A percentile compares a stretch with the other conserved stretches of the same genome.
Conservation (phyloP, 768 basidiomycete species). For the Suillus subluteus region DNA sequence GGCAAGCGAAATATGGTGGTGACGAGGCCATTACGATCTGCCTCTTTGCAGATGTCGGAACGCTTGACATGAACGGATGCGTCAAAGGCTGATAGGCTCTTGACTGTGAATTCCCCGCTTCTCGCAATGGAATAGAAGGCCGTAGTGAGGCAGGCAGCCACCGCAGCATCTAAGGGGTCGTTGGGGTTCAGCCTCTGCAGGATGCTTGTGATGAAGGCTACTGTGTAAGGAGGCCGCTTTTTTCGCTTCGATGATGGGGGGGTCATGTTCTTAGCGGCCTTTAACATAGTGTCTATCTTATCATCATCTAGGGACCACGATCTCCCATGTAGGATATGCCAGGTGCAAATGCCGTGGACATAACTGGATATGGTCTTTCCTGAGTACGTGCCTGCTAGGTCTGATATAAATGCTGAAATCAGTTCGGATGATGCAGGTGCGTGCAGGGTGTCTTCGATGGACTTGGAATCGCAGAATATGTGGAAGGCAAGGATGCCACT, state of each 20-base stretch:
- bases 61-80: background rate
- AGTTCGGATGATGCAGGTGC: constrained; percentile 11
- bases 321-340: too few species aligned
- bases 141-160: constrained; percentile 27
- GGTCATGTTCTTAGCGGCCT: too few species aligned
- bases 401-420: background rate
- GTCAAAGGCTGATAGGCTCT: background rate
- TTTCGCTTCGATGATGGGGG: too few species aligned
- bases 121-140: constrained; percentile 39
- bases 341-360: constrained; percentile 20
- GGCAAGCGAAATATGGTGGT: constrained; percentile 16
- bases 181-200: too few species aligned
- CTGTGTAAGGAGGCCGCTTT: too few species aligned
- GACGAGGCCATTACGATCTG: constrained; percentile 28
- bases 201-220: too few species aligned
- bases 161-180: too few species aligned
- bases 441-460: background rate
- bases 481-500: too few species aligned
- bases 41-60: background rate
- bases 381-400: background rate
- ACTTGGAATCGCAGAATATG: too few species aligned
- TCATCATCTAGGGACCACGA: too few species aligned
- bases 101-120: constrained; percentile 43
- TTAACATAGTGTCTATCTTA: too few species aligned
- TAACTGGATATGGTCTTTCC: constrained; percentile 16